Conservation (phyloP, 441 rosid species). For the Dalechampia spathulata region DNA sequence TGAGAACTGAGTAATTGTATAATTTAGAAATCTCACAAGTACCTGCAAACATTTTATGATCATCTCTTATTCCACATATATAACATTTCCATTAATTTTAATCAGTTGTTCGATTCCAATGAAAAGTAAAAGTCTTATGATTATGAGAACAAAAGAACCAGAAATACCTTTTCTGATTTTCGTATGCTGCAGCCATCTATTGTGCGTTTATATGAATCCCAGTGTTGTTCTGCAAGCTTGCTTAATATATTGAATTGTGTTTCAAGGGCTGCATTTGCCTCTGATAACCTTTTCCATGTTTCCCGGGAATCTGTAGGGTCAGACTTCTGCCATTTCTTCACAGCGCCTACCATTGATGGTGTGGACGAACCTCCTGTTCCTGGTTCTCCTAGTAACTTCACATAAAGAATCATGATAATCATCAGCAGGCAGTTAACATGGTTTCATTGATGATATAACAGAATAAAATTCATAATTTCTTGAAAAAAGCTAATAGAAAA, state of each 20-base stretch:
- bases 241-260: conserved; percentile 53
- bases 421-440: conserved; percentile 5
- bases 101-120: no score
- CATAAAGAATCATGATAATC: conserved; percentile 18
- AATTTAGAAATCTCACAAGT: not conserved
- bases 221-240: conserved; percentile 68
- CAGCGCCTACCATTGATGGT: conserved; percentile 97
- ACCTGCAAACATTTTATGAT: not conserved
- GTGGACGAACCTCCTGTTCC: conserved; percentile 98
- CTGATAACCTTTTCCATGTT: conserved; percentile 72
- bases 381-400: conserved; percentile 85
- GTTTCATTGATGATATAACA: not conserved
- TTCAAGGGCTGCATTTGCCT: conserved; percentile 71
- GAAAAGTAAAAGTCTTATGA: no score
- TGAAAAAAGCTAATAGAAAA: no score
- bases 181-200: conserved; percentile 62
- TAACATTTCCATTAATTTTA: no score
- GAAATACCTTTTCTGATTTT: conserved; percentile 60
- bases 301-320: conserved; percentile 71
- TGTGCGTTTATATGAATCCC: conserved; percentile 49
- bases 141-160: conserved; percentile 10
- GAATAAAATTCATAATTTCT: not conserved
- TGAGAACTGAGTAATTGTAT: not conserved
- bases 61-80: no score
- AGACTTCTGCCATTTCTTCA: conserved; percentile 87